A percentile compares a stretch with the other conserved stretches of the same genome.
phyloP scores from a whole-genome alignment of 2,329 filamentous ascomycete genomes.

The Aspergillus puulaauensis region DNA sequence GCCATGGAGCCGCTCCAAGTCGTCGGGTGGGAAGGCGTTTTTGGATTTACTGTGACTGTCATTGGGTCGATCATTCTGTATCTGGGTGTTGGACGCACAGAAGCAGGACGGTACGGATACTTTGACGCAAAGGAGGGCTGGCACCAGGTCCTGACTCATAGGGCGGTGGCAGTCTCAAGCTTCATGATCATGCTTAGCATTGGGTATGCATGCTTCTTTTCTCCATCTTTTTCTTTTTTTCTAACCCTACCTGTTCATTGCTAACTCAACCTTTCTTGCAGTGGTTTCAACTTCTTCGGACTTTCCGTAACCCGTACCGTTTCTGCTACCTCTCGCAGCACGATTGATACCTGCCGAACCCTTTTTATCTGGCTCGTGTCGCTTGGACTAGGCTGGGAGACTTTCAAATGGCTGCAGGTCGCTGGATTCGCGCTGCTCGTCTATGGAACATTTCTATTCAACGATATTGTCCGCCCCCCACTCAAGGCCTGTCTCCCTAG shows the following conservation, averaged over 20 bases:
- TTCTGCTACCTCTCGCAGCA: constrained; percentile 88
- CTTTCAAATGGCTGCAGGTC: constrained; percentile 96
- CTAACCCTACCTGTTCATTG: background rate
- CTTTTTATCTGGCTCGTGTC: constrained; percentile 96
- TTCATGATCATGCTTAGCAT: constrained; percentile 96
- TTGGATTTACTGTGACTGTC: constrained; percentile 79
- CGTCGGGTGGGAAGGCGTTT: constrained; percentile 94
- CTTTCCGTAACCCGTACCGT: constrained; percentile 87
- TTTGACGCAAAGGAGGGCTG: constrained; percentile 89
- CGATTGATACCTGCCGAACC: constrained; percentile 95
- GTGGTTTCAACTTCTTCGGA: constrained; percentile 98
- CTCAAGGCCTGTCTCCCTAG: constrained; percentile 64
- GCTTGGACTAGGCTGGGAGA: constrained; percentile 90
- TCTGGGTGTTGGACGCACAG: constrained; percentile 70
- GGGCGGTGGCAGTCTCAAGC: constrained; percentile 71
- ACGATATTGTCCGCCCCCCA: constrained; percentile 85
- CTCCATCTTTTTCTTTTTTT: constrained; percentile 10
- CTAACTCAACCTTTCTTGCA: constrained; percentile 34
- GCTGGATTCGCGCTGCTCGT: constrained; percentile 84
- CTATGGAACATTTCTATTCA: constrained; percentile 96
- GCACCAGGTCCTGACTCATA: constrained; percentile 73
- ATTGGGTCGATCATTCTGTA: constrained; percentile 79
- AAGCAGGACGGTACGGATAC: constrained; percentile 72
- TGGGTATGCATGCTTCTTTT: constrained; percentile 60
- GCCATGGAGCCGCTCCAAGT: constrained; percentile 83